Percentiles rank a stretch among this genome's conserved stretches.
Conservation (phyloP, 768 basidiomycete genomes). For the Hygrocybe coccinea region DNA sequence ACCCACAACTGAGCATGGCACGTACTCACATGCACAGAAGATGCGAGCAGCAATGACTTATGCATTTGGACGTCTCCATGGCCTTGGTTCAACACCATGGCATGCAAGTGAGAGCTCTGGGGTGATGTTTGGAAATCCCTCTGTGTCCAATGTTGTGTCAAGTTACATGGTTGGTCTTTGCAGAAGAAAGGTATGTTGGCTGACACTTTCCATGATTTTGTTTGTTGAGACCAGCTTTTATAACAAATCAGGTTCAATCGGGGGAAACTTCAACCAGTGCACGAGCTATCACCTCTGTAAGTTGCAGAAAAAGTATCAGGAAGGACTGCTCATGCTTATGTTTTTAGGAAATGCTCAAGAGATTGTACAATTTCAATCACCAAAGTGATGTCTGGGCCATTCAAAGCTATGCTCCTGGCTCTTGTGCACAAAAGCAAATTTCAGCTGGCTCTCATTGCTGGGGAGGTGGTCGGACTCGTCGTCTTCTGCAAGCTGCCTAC, state of each 20-base stretch:
- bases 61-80: conserved; percentile 23
- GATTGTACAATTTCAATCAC: conserved; percentile 26
- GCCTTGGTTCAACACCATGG: conserved; percentile 24
- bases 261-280: conserved; percentile 27
- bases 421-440: conserved; percentile 25
- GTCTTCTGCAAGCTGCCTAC: conserved; percentile 30
- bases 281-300: conserved; percentile 22
- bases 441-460: no score
- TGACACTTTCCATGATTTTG: no score
- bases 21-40: conserved; percentile 34
- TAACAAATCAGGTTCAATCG: conserved; percentile 12
- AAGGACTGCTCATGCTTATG: not conserved
- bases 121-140: conserved; percentile 28
- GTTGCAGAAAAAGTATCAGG: conserved; percentile 6
- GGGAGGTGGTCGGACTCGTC: conserved; percentile 11
- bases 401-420: conserved; percentile 7
- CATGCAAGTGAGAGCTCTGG: conserved; percentile 24
- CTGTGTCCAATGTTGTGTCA: conserved; percentile 21
- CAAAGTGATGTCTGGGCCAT: conserved; percentile 15
- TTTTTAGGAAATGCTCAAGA: conserved; percentile 21
- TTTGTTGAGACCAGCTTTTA: no score
- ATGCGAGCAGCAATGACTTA: conserved; percentile 32
- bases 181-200: conserved; percentile 11
- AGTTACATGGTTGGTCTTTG: conserved; percentile 26
- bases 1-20: conserved; percentile 3